Conservation (phyloP, 2,329 filamentous ascomycete genomes). For the Botrytis porri region DNA sequence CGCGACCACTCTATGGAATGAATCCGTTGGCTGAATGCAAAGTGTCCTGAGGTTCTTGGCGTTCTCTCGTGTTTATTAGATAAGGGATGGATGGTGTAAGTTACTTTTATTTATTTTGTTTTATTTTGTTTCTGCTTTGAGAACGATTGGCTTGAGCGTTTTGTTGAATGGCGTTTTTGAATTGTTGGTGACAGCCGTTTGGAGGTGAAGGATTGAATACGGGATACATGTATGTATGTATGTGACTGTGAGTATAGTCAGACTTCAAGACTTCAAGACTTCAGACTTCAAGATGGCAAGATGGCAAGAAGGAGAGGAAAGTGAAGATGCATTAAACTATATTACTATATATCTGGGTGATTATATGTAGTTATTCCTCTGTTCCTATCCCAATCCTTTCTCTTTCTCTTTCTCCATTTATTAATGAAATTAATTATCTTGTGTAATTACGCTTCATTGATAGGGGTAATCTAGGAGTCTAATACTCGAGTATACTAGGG, state of each 20-base stretch:
- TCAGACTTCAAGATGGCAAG: background rate
- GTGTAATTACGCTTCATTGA: background rate
- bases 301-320: background rate
- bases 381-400: background rate
- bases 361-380: background rate
- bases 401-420: background rate
- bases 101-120: background rate
- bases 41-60: constrained; percentile 19
- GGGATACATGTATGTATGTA: background rate
- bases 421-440: background rate
- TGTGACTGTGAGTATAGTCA: background rate
- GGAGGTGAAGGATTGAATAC: background rate
- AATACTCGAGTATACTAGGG: background rate
- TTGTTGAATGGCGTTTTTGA: background rate
- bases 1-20: background rate
- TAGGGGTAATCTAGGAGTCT: background rate
- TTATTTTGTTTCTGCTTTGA: background rate
- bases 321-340: background rate
- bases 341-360: background rate
- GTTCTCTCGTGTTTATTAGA: constrained; percentile 5
- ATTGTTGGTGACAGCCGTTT: background rate
- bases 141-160: constrained; percentile 2
- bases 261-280: background rate
- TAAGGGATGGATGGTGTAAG: constrained; percentile 1
- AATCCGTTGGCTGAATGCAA: constrained; percentile 11